These are phyloP conservation scores for Ophiostoma piceae DNA, from an alignment of 2,329 filamentous ascomycete genomes.

Conservation along the genomic window DNA sequence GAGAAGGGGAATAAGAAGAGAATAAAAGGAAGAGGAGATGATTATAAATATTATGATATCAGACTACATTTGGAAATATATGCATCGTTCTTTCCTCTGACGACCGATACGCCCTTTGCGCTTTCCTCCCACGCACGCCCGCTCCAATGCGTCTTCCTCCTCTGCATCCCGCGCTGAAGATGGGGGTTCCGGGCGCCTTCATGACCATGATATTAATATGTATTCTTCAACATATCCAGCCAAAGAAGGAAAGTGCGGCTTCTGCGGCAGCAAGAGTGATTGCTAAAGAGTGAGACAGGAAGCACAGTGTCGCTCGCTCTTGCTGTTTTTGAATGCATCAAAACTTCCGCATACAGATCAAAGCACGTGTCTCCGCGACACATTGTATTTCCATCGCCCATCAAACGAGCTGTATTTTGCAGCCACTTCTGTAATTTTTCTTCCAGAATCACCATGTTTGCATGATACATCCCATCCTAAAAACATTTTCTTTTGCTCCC, in stretches of 20 bases:
- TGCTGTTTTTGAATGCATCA: background rate
- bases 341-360: background rate
- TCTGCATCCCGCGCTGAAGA: constrained; percentile 13
- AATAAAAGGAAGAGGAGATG: background rate
- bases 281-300: background rate
- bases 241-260: background rate
- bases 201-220: background rate
- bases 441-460: too few relatives aligned
- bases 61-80: background rate
- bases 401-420: too few relatives aligned
- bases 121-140: constrained; percentile 19
- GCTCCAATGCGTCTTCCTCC: constrained; percentile 3
- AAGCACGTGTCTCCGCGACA: background rate
- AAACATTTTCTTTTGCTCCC: background rate
- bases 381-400: background rate
- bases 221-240: background rate
- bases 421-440: too few relatives aligned
- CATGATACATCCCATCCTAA: too few relatives aligned
- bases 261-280: background rate
- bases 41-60: background rate
- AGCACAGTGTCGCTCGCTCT: background rate
- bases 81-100: background rate
- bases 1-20: too few relatives aligned
- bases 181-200: constrained; percentile 3
- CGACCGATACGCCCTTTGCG: background rate